Base-by-base conservation (phyloP, 2,329 filamentous ascomycete species). In the Blastomyces emzantsi region DNA sequence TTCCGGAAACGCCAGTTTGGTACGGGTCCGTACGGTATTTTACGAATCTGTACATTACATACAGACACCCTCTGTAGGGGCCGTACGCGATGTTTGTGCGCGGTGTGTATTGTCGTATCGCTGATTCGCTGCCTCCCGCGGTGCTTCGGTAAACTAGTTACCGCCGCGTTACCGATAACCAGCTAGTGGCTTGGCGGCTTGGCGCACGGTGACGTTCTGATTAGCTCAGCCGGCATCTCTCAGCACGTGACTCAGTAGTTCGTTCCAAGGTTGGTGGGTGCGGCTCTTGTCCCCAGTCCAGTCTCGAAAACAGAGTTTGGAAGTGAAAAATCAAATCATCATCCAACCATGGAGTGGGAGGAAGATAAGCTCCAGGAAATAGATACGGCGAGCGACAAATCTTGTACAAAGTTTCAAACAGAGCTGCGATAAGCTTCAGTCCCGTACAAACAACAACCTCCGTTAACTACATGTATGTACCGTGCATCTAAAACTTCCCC, bases 201-300 rank as follows among this genome's bases (percentile, higher is more conserved):
- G 43, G 41, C 43, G 17, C 2, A 0, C 4, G 57, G 7, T 60
- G 22, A 15, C 41, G 6, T 33, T 30, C 13, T 15, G 43, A 60
- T 60, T 60, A 60, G 57, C 57, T 60, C 57, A 60, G 57, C 43
- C 13, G 41, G 43, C 41, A 47, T 59, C 25, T 33, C 13, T 33
- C 11, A 19, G 28, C 17, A 19, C 7, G 28, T 30, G 28, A 30
- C 28, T 1, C 8, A 36, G 30, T 6, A 33, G 4, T 6, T 6
- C 2, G 28, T 30, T 30, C 30, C 30, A 33, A 43, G 13, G 11
- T 3, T 17, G 6, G 33, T 19, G 7, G 33, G 11, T 57, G 33
- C 55, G 55, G 36, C 55, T 41, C 55, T 11, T 2, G 8, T 4
- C 30, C 30, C 2, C 4, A 30, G 28, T 33, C 2, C 2, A 33